Percentiles rank a stretch among this genome's conserved stretches.
Evolutionary conservation across 106 monocot genomes (phyloP).

Genomic region (Vanilla planifolia): DNA sequence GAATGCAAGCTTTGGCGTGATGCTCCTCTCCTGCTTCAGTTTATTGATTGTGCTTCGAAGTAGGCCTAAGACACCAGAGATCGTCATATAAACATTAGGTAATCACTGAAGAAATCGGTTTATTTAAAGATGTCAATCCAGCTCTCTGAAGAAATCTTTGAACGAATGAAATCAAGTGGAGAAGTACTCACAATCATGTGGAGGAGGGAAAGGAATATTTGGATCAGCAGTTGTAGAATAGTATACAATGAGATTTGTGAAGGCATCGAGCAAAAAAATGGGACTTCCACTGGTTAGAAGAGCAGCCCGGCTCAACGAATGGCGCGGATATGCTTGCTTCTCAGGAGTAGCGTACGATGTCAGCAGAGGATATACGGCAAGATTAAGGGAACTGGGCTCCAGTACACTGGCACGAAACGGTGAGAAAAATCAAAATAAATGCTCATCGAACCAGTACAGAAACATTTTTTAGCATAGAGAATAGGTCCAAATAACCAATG

Average conservation of each 20-base stretch:
- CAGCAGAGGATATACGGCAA: slow-evolving; percentile 77
- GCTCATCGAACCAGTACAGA: not conserved
- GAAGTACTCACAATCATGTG: slow-evolving; percentile 81
- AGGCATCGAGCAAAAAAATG: slow-evolving; percentile 86
- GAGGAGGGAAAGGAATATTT: slow-evolving; percentile 81
- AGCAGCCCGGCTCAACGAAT: slow-evolving; percentile 84
- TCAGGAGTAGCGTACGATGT: slow-evolving; percentile 80
- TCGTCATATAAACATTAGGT: not conserved
- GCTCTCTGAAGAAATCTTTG: no score
- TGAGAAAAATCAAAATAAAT: not conserved
- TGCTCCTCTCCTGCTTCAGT: slow-evolving; percentile 80
- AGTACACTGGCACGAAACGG: slow-evolving; percentile 59
- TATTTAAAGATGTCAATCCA: not conserved
- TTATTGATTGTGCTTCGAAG: slow-evolving; percentile 70
- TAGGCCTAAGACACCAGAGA: slow-evolving; percentile 32
- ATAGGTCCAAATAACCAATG: not conserved
- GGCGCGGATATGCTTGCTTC: slow-evolving; percentile 83
- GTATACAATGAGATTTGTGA: slow-evolving; percentile 85
- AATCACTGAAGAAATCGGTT: not conserved
- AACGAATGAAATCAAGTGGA: not conserved
- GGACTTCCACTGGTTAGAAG: slow-evolving; percentile 86
- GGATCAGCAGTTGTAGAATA: slow-evolving; percentile 80
- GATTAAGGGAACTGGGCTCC: slow-evolving; percentile 70
- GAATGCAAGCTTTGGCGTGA: slow-evolving; percentile 80
- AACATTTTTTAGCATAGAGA: not conserved